A percentile compares a stretch with the other conserved stretches of the same genome.
phyloP scores from a whole-genome alignment of 495 filamentous ascomycete species.

The Neurospora sp. region DNA sequence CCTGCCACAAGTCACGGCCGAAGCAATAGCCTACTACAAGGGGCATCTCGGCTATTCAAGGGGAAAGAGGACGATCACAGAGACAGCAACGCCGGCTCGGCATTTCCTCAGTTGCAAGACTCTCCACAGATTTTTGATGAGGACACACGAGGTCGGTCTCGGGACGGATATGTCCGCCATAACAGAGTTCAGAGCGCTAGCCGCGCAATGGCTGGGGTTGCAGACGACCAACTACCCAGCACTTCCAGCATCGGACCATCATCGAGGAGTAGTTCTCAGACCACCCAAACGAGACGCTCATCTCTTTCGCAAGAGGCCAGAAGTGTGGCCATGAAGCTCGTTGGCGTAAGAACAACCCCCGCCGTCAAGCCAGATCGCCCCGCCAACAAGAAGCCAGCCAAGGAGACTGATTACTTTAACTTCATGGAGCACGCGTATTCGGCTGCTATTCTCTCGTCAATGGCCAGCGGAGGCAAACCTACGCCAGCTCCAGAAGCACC shows the following conservation, averaged over 20 bases:
- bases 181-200: slow-evolving; percentile 19
- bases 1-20: slow-evolving; percentile 11
- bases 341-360: slow-evolving; percentile 8
- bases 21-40: slow-evolving; percentile 15
- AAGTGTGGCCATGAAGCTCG: slow-evolving; percentile 19
- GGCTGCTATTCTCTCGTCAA: background rate
- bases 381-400: background rate
- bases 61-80: slow-evolving; percentile 5
- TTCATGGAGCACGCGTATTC: slow-evolving; percentile 12
- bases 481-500: background rate
- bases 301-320: slow-evolving; percentile 21
- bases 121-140: background rate
- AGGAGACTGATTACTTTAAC: slow-evolving; percentile 16
- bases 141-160: background rate
- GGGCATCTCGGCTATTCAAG: slow-evolving; percentile 12
- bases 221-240: slow-evolving; percentile 14
- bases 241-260: slow-evolving; percentile 8
- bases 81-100: background rate
- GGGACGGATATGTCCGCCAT: slow-evolving; percentile 14
- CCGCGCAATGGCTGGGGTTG: slow-evolving; percentile 13
- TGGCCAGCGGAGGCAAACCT: background rate
- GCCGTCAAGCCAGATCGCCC: slow-evolving; percentile 2
- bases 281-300: slow-evolving; percentile 12
- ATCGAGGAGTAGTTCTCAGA: slow-evolving; percentile 12
- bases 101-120: background rate